Evolutionary conservation across 768 basidiomycete species (phyloP).

Genomic region (Suillus hirtellus): DNA sequence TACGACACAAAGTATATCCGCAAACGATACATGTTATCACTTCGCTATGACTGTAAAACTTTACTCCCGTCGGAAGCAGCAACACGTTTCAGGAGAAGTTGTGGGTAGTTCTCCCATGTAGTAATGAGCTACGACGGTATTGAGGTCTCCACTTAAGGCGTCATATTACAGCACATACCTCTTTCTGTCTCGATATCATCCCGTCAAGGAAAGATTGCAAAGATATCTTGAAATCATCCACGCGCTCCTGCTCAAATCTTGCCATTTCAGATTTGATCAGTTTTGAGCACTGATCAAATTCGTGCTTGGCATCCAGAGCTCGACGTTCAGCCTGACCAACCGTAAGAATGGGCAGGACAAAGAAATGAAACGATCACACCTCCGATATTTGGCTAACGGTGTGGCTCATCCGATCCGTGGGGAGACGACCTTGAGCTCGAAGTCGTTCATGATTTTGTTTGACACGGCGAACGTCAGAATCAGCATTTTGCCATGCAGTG

Average conservation of each 20-base stretch:
- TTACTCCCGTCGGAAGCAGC: slow-evolving; percentile 4
- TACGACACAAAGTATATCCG: background rate
- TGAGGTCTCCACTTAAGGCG: background rate
- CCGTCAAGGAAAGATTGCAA: slow-evolving; percentile 84
- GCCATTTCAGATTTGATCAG: slow-evolving; percentile 87
- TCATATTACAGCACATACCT: slow-evolving; percentile 43
- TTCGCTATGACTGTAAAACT: background rate
- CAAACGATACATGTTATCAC: background rate
- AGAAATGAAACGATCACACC: slow-evolving; percentile 41
- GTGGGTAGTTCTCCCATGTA: slow-evolving; percentile 84
- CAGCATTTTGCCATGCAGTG: slow-evolving; percentile 77
- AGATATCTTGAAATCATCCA: slow-evolving; percentile 89
- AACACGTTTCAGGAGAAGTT: slow-evolving; percentile 57
- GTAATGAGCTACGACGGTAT: slow-evolving; percentile 56
- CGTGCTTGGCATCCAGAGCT: slow-evolving; percentile 78
- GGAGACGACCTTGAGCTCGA: slow-evolving; percentile 71
- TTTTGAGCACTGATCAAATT: slow-evolving; percentile 87
- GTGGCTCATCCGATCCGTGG: slow-evolving; percentile 66
- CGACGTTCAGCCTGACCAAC: slow-evolving; percentile 74
- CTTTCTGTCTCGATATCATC: slow-evolving; percentile 83
- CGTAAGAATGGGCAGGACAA: background rate
- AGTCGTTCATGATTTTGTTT: slow-evolving; percentile 82
- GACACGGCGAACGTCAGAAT: slow-evolving; percentile 69
- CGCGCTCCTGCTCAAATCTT: slow-evolving; percentile 89
- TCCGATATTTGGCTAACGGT: slow-evolving; percentile 83